Base-by-base conservation (phyloP, 495 filamentous ascomycete genomes). In the Astrothelium macrocarpum region DNA sequence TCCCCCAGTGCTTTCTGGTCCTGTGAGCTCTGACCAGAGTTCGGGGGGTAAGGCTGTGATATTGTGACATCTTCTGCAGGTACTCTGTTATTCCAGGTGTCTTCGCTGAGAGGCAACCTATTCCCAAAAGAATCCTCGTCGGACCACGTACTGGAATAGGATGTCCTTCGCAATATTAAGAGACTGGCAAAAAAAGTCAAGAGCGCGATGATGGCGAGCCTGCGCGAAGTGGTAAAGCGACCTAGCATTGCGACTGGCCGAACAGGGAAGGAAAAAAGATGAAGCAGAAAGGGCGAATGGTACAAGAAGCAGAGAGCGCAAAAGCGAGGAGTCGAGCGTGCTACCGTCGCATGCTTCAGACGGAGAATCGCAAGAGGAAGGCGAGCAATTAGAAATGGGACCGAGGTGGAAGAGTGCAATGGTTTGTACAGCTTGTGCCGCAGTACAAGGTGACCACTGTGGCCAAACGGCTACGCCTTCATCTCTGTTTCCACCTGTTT, bases 131-230 rank as follows among this genome's bases (percentile, higher is more conserved):
- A n/a, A 56, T 56, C 49, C 49, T 56, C 49, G 49, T 2, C 25
- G 49, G n/a, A 29, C 49, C 49, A 56, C 49, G 23, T 25, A 56
- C 49, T 25, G 29, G 49, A 56, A 56, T 67, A 67, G 18, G 59
- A 42, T n/a, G 59, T 58, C 23, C 31, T 31, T 28, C 59, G 59
- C 16, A 67, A 23, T 23, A 63, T 42, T 20, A 70, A 0, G 2
- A 70, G 9, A 53, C 43, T 59, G 18, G 42, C 14, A 18, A 70
- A 14, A 61, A 70, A 70, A 49, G 49, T 18, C 5, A 67, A 16
- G 12, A 62, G 49, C 2, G 65, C 65, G n/a, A 70, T 34, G 65
- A 67, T 32, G 46, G 62, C 65, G 59, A 70, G 68, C 65, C 65
- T 67, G 53, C 68, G 65, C 32, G 68, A 64, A 45, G 60, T 60